phyloP scores from a whole-genome alignment of 495 filamentous ascomycete genomes.

The Peziza echinospora region DNA sequence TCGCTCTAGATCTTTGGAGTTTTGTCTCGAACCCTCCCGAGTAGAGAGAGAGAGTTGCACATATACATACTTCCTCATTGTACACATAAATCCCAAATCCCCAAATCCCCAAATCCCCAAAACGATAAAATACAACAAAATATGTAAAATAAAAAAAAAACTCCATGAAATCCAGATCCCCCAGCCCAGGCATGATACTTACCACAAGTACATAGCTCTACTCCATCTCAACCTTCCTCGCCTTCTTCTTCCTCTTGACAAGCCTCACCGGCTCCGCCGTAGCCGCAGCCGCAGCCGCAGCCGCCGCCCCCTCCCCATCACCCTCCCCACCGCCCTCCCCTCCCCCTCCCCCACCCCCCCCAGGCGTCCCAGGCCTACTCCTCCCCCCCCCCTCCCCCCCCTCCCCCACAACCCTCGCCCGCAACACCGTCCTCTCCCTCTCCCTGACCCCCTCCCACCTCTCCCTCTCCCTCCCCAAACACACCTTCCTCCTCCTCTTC shows the following conservation, averaged over 20 bases:
- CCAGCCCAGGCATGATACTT: too few relatives aligned
- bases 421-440: conserved; percentile 13
- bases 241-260: conserved; percentile 20
- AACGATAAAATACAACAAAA: too few relatives aligned
- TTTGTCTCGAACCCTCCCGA: too few relatives aligned
- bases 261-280: conserved; percentile 6
- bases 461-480: conserved; percentile 10
- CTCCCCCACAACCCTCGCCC: conserved; percentile 6
- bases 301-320: neutral
- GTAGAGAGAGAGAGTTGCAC: too few relatives aligned
- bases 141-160: too few relatives aligned
- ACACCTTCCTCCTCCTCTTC: conserved; percentile 5
- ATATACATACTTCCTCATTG: too few relatives aligned
- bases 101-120: too few relatives aligned
- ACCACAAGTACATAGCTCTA: too few relatives aligned
- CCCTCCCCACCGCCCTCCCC: neutral
- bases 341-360: neutral
- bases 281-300: neutral
- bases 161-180: too few relatives aligned
- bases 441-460: conserved; percentile 12
- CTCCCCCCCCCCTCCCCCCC: neutral
- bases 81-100: too few relatives aligned
- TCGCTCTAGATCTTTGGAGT: too few relatives aligned
- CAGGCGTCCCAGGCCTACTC: neutral
- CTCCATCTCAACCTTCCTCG: conserved; percentile 17